phyloP scores from a whole-genome alignment of 345 rosid species.

The Heritiera littoralis region DNA sequence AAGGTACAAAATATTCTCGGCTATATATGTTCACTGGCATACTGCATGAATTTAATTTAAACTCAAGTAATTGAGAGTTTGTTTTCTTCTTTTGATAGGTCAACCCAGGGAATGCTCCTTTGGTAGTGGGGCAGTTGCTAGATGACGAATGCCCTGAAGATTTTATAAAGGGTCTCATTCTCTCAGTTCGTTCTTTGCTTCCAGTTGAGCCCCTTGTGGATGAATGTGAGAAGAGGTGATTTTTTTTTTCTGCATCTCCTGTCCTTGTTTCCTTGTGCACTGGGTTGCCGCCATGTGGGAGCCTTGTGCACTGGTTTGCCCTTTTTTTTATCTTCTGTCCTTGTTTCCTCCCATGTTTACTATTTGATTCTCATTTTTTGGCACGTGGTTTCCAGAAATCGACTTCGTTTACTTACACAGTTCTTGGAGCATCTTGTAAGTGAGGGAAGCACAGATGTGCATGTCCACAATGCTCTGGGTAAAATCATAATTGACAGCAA shows the following conservation, averaged over 20 bases:
- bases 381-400: constrained; percentile 64
- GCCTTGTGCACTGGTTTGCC: no score
- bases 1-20: constrained; percentile 57
- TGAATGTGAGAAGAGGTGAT: constrained; percentile 86
- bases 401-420: constrained; percentile 98
- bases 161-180: constrained; percentile 96
- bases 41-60: neutral
- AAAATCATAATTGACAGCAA: constrained; percentile 98
- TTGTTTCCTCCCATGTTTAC: constrained; percentile 3
- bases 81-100: constrained; percentile 51
- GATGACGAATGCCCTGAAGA: constrained; percentile 99
- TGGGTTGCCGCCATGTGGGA: no score
- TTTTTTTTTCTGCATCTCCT: constrained; percentile 2
- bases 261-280: constrained; percentile 10
- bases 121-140: constrained; percentile 86
- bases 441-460: constrained; percentile 99
- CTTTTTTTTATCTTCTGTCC: no score
- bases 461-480: constrained; percentile 99
- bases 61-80: constrained; percentile 16
- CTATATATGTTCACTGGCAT: neutral
- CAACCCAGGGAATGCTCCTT: constrained; percentile 97
- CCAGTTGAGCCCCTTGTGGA: constrained; percentile 89
- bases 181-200: constrained; percentile 79
- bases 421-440: constrained; percentile 99
- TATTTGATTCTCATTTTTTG: constrained; percentile 27